These are phyloP conservation scores for Rubus parviflorus DNA, from an alignment of 306 rosid species.

Conservation along the genomic window DNA sequence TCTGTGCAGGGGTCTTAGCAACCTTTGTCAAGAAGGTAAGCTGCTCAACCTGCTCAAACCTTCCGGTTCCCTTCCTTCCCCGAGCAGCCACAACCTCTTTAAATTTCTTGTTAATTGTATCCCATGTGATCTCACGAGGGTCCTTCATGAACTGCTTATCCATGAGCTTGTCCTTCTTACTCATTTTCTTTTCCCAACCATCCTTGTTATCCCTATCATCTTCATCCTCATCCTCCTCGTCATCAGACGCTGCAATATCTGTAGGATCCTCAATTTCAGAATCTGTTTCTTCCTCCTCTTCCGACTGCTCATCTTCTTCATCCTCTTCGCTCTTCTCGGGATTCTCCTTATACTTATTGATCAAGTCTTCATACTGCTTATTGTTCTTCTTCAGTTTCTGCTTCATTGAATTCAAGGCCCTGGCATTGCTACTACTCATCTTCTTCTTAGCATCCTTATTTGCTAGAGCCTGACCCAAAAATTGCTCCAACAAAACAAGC, in stretches of 20 bases:
- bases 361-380: constrained; percentile 71
- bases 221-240: constrained; percentile 42
- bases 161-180: constrained; percentile 63
- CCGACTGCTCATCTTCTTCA: constrained; percentile 37
- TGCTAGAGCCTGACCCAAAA: constrained; percentile 64
- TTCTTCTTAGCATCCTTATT: constrained; percentile 84
- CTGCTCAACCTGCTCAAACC: constrained; percentile 85
- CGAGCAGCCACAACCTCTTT: constrained; percentile 83
- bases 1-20: constrained; percentile 90
- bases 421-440: constrained; percentile 88
- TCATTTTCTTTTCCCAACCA: constrained; percentile 58
- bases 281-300: constrained; percentile 56
- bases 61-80: constrained; percentile 90
- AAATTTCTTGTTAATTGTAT: constrained; percentile 70
- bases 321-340: constrained; percentile 65
- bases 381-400: constrained; percentile 82
- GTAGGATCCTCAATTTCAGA: constrained; percentile 55
- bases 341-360: constrained; percentile 64
- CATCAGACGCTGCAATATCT: constrained; percentile 43
- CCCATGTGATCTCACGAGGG: constrained; percentile 84
- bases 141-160: constrained; percentile 67
- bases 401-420: constrained; percentile 81
- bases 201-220: constrained; percentile 32
- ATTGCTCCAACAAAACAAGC: constrained; percentile 76
- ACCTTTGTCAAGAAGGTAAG: constrained; percentile 74